These are phyloP conservation scores for Lentinula guzmanii DNA, from an alignment of 768 basidiomycete species.

Conservation along the genomic window DNA sequence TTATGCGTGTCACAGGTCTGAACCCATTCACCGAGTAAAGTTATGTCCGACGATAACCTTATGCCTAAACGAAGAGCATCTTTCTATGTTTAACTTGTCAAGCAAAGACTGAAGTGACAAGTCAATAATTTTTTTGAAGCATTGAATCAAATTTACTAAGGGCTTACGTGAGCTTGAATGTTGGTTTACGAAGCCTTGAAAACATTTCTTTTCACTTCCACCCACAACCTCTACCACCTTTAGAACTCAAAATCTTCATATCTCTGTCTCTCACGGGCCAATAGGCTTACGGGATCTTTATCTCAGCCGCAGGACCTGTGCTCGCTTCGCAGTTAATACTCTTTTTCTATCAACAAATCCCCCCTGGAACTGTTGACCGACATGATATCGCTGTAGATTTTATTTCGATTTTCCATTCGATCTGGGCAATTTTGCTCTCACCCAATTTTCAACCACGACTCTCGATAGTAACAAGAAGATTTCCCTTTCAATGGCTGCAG, in stretches of 20 bases:
- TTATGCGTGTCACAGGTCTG: neutral
- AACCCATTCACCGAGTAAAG: neutral
- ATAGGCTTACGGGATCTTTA: neutral
- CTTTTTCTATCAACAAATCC: conserved; percentile 4
- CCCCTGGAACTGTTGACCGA: conserved; percentile 7
- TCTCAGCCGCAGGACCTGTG: conserved; percentile 4
- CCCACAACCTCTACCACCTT: neutral
- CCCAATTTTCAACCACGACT: neutral
- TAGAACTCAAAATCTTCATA: neutral
- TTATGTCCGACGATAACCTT: neutral
- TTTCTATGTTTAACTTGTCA: neutral
- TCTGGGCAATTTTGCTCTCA: neutral
- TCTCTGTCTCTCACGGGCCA: neutral
- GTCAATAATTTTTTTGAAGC: neutral
- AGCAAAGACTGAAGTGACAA: neutral
- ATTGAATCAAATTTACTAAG: neutral
- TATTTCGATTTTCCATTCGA: neutral
- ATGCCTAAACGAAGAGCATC: neutral
- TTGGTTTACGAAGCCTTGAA: neutral
- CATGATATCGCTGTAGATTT: conserved; percentile 9
- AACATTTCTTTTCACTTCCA: neutral
- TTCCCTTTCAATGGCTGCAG: neutral
- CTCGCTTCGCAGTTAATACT: conserved; percentile 3
- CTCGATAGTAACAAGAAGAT: neutral
- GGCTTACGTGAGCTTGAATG: neutral